These are phyloP conservation scores for Aspergillus wentii DNA, from an alignment of 495 filamentous ascomycete species.

Conservation along the genomic window DNA sequence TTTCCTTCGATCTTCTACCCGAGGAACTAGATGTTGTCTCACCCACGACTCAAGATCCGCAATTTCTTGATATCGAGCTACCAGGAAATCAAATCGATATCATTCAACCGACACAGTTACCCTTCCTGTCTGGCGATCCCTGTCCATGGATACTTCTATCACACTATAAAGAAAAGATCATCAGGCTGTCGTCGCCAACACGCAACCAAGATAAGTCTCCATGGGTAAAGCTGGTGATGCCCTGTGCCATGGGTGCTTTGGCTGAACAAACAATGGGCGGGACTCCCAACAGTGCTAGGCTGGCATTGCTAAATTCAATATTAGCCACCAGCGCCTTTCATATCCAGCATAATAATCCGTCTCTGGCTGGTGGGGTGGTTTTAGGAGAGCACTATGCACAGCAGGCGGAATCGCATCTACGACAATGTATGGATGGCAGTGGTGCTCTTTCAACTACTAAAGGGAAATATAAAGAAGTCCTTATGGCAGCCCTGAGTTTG, in stretches of 20 bases:
- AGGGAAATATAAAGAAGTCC: conserved; percentile 18
- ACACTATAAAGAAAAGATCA: conserved; percentile 15
- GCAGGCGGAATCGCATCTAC: conserved; percentile 8
- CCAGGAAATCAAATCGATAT: neutral
- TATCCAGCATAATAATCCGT: conserved; percentile 4
- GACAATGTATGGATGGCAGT: conserved; percentile 9
- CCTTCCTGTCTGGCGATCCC: neutral
- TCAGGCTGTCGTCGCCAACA: conserved; percentile 14
- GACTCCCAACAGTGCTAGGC: conserved; percentile 3
- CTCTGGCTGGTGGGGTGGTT: conserved; percentile 2
- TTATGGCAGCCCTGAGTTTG: conserved; percentile 16
- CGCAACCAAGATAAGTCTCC: neutral
- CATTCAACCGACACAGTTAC: neutral
- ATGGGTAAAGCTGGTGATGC: conserved; percentile 13
- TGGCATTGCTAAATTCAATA: conserved; percentile 13
- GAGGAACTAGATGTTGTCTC: no score
- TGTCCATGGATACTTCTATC: conserved; percentile 16
- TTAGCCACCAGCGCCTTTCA: conserved; percentile 16
- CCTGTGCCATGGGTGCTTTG: conserved; percentile 12
- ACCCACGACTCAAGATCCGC: no score
- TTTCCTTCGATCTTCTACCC: no score
- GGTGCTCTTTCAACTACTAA: conserved; percentile 1
- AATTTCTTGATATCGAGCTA: neutral
- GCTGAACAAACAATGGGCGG: conserved; percentile 9
- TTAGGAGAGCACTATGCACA: conserved; percentile 4